Evolutionary conservation across 371 early-diverging fungal species (phyloP).

Genomic region (Mortierella polycephala): DNA sequence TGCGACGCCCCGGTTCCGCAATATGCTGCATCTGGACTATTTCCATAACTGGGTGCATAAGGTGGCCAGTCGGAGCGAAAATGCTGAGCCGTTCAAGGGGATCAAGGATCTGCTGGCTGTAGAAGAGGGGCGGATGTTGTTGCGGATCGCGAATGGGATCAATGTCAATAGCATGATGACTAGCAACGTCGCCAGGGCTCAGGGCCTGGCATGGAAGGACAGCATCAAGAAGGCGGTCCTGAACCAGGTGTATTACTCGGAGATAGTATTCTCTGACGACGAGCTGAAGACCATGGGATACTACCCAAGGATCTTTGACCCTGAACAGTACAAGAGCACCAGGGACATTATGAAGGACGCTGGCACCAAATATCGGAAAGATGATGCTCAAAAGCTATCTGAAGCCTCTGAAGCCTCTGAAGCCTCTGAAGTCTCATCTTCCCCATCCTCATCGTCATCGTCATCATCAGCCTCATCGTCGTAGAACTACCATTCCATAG

Average conservation of each 20-base stretch:
- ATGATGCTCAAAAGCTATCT: background rate
- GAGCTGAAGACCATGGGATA: constrained; percentile 38
- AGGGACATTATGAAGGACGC: constrained; percentile 12
- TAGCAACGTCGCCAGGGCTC: background rate
- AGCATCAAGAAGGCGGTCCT: constrained; percentile 30
- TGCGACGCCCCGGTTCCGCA: constrained; percentile 9
- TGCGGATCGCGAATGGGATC: constrained; percentile 21
- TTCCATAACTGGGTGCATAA: constrained; percentile 35
- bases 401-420: background rate
- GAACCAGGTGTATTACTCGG: constrained; percentile 24
- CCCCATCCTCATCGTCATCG: background rate
- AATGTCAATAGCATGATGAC: constrained; percentile 16
- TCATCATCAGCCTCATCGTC: too few species aligned
- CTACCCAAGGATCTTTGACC: constrained; percentile 42
- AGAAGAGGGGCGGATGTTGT: constrained; percentile 8
- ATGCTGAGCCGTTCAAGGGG: constrained; percentile 23
- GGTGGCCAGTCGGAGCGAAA: constrained; percentile 7
- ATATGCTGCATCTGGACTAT: constrained; percentile 26
- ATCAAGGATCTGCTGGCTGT: constrained; percentile 24
- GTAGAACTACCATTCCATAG: too few species aligned
- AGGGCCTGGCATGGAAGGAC: constrained; percentile 9
- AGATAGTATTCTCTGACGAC: constrained; percentile 17
- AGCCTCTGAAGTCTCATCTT: background rate
- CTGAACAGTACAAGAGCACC: background rate
- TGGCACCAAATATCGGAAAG: background rate